Percentiles rank a stretch among this genome's conserved stretches.
phyloP scores from a whole-genome alignment of 306 rosid species.

The Inga laurina region DNA sequence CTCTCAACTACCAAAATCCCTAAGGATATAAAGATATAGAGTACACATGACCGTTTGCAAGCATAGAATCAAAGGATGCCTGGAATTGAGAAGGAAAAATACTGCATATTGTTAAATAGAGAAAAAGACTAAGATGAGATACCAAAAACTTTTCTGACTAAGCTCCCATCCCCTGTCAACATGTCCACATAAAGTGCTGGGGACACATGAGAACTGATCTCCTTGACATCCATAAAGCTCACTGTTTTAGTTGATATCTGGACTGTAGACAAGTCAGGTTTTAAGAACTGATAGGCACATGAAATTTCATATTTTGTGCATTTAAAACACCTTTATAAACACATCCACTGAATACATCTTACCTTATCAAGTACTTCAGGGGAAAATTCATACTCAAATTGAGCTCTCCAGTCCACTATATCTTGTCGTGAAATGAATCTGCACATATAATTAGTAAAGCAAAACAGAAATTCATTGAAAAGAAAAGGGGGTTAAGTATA shows the following conservation, averaged over 20 bases:
- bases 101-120: not conserved
- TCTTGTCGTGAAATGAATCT: slow-evolving; percentile 89
- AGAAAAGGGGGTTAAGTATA: slow-evolving; percentile 8
- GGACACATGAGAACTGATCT: slow-evolving; percentile 53
- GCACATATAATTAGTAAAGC: slow-evolving; percentile 32
- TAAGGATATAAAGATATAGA: not conserved
- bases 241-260: slow-evolving; percentile 81
- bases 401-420: slow-evolving; percentile 86
- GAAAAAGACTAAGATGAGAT: slow-evolving; percentile 26
- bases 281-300: slow-evolving; percentile 59
- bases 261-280: slow-evolving; percentile 95
- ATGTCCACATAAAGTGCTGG: slow-evolving; percentile 73
- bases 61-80: not conserved
- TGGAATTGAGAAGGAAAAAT: slow-evolving; percentile 13
- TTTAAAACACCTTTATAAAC: not conserved
- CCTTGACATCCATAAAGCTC: slow-evolving; percentile 90
- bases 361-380: slow-evolving; percentile 67
- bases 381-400: slow-evolving; percentile 67
- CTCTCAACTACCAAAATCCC: slow-evolving; percentile 3
- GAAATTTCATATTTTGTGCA: slow-evolving; percentile 33
- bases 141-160: slow-evolving; percentile 91
- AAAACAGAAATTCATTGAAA: slow-evolving; percentile 21
- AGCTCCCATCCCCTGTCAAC: slow-evolving; percentile 72
- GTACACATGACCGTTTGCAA: not conserved
- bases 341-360: slow-evolving; percentile 33